These are phyloP conservation scores for Xerocomus brunneocitrinus DNA, from an alignment of 768 basidiomycete genomes.

Conservation along the genomic window DNA sequence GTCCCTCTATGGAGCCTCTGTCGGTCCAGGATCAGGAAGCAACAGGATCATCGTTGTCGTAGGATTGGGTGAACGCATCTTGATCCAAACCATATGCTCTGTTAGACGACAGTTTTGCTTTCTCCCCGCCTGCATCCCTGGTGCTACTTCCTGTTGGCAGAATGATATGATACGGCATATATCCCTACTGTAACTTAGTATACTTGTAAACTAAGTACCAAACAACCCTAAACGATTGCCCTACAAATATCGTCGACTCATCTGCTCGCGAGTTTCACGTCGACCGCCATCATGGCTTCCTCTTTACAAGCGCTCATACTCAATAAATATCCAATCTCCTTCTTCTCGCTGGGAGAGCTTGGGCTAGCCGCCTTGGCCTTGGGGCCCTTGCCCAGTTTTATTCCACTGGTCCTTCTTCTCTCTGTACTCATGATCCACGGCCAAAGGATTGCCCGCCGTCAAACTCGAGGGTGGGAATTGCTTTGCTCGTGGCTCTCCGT, in stretches of 20 bases:
- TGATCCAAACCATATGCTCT: not conserved
- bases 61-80: conserved; percentile 7
- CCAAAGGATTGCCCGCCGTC: conserved; percentile 28
- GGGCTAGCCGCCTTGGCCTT: conserved; percentile 24
- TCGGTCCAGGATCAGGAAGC: conserved; percentile 8
- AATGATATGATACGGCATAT: no score
- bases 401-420: conserved; percentile 31
- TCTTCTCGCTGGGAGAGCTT: conserved; percentile 24
- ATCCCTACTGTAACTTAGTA: not conserved
- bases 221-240: conserved; percentile 18
- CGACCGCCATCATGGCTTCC: conserved; percentile 16
- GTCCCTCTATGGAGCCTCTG: conserved; percentile 18
- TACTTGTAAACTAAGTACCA: conserved; percentile 2
- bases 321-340: conserved; percentile 17
- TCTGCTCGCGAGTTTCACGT: not conserved
- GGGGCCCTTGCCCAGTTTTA: conserved; percentile 28
- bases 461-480: conserved; percentile 26
- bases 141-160: no score
- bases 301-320: conserved; percentile 25
- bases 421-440: conserved; percentile 28
- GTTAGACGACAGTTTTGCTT: not conserved
- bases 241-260: conserved; percentile 13
- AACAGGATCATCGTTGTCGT: conserved; percentile 5
- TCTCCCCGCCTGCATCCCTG: not conserved
- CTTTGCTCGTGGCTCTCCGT: conserved; percentile 36